Conservation (phyloP, 805 yeast species). For the Metschnikowia santaceciliae region DNA sequence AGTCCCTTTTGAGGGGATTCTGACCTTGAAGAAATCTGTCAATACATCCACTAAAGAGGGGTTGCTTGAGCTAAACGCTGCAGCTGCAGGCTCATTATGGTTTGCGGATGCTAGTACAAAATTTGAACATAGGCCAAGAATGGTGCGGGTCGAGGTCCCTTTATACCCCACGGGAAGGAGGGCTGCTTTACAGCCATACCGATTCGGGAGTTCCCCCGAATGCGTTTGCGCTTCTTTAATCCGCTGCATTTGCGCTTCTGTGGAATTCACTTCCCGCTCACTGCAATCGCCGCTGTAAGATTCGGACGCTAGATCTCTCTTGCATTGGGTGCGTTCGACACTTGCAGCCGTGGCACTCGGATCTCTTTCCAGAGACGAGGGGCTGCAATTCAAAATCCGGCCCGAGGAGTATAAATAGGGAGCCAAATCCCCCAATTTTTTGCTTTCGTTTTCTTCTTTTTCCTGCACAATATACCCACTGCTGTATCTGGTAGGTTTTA, state of each 20-base stretch:
- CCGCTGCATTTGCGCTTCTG: neutral
- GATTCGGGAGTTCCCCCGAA: neutral
- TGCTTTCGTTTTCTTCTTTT: neutral
- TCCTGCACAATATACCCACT: neutral
- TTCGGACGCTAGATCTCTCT: neutral
- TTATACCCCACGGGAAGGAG: neutral
- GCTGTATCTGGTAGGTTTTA: neutral
- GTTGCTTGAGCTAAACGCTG: neutral
- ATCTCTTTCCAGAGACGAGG: neutral
- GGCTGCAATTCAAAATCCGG: neutral
- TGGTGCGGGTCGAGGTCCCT: neutral
- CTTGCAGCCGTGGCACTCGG: neutral
- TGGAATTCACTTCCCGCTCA: neutral
- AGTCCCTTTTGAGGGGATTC: conserved; percentile 32
- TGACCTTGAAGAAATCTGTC: neutral
- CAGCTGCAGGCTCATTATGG: neutral
- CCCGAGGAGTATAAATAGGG: neutral
- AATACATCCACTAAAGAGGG: neutral
- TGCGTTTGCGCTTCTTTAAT: neutral
- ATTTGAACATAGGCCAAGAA: neutral
- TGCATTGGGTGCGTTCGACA: neutral
- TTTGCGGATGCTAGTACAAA: neutral
- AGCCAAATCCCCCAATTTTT: neutral
- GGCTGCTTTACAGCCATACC: neutral
- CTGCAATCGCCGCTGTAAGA: neutral